Evolutionary conservation across 495 filamentous ascomycete species (phyloP).

Genomic region (Oleoguttula mirabilis): DNA sequence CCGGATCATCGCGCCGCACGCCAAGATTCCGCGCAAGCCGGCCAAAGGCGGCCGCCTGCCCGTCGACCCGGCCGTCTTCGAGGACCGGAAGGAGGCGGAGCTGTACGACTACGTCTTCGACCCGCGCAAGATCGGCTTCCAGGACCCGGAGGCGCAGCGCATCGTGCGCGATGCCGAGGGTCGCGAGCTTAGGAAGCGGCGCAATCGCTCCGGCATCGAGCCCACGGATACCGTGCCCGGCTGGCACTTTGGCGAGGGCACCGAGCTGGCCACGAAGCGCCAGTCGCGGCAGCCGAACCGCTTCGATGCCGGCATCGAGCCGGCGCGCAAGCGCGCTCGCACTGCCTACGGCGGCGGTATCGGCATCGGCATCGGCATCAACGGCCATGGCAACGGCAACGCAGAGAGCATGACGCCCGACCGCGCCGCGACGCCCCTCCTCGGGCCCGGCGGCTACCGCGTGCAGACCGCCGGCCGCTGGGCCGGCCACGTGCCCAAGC

Average conservation of each 20-base stretch:
- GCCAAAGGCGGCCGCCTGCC: constrained; percentile 28
- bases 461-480: constrained; percentile 1
- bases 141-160: constrained; percentile 29
- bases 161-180: constrained; percentile 24
- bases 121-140: constrained; percentile 24
- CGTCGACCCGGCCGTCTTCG: constrained; percentile 21
- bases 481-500: constrained; percentile 18
- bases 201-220: constrained; percentile 20
- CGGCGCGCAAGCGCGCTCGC: constrained; percentile 12
- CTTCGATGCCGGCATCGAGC: constrained; percentile 11
- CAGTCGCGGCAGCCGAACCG: constrained; percentile 10
- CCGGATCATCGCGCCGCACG: constrained; percentile 35
- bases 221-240: constrained; percentile 13
- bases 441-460: not conserved
- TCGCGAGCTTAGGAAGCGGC: constrained; percentile 29
- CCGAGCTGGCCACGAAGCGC: constrained; percentile 12
- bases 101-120: constrained; percentile 33
- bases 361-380: too few species aligned
- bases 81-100: constrained; percentile 33
- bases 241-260: constrained; percentile 20
- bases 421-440: constrained; percentile 1
- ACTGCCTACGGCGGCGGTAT: not conserved
- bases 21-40: constrained; percentile 31
- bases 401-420: constrained; percentile 5
- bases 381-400: not conserved